Conservation (phyloP, 371 early-diverging fungal genomes). For the Lichtheimia ornata region DNA sequence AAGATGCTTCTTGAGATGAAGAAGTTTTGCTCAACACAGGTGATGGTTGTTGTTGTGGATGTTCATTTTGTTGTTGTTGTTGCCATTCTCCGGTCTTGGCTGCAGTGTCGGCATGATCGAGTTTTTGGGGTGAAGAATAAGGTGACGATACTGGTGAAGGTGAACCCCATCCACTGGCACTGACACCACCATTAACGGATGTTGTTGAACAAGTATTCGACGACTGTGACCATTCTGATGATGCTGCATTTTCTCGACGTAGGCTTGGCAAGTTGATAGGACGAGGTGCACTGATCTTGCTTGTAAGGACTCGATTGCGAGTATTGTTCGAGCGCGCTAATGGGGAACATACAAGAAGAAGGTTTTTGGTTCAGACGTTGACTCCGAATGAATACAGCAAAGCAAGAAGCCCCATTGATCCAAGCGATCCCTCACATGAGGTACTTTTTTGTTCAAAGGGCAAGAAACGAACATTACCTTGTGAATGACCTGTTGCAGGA, state of each 20-base stretch:
- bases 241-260: slow-evolving; percentile 39
- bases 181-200: slow-evolving; percentile 9
- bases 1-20: slow-evolving; percentile 5
- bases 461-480: no score
- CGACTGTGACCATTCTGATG: slow-evolving; percentile 15
- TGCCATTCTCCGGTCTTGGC: background rate
- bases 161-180: slow-evolving; percentile 36
- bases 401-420: no score
- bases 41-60: slow-evolving; percentile 5
- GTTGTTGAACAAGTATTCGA: slow-evolving; percentile 11
- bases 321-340: slow-evolving; percentile 24
- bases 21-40: slow-evolving; percentile 10
- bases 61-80: slow-evolving; percentile 8
- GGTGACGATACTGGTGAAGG: slow-evolving; percentile 24
- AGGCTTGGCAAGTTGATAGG: slow-evolving; percentile 52
- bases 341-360: no score
- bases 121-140: slow-evolving; percentile 18
- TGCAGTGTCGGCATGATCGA: background rate
- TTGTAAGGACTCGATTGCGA: slow-evolving; percentile 34
- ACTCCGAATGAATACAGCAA: no score
- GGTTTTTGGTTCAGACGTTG: no score
- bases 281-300: slow-evolving; percentile 50
- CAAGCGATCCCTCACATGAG: no score
- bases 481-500: slow-evolving; percentile 8
- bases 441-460: no score